phyloP scores from a whole-genome alignment of 176 grass and related monocot species.

The Avena sativa region DNA sequence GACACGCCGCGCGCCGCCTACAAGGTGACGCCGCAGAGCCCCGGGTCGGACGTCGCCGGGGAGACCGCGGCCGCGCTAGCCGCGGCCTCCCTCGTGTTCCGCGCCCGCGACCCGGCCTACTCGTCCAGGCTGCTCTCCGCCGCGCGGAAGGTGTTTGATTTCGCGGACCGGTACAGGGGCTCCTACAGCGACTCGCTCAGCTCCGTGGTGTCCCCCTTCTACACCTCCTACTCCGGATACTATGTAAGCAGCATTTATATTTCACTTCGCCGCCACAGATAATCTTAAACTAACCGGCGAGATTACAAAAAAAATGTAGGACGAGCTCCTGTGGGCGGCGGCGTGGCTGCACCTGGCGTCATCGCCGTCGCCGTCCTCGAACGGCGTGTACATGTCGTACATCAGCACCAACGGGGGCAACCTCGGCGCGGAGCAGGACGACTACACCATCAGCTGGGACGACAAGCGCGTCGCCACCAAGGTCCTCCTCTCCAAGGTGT shows the following conservation, averaged over 20 bases:
- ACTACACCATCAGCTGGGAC: slow-evolving; percentile 87
- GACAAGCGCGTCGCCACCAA: slow-evolving; percentile 76
- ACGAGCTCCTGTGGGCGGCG: slow-evolving; percentile 81
- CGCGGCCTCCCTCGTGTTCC: slow-evolving; percentile 69
- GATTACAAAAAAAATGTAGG: slow-evolving; percentile 18
- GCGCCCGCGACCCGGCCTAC: slow-evolving; percentile 49
- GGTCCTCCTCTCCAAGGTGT: slow-evolving; percentile 74
- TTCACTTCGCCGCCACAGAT: no score
- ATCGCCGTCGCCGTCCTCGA: background rate
- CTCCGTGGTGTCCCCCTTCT: slow-evolving; percentile 69
- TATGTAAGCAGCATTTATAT: slow-evolving; percentile 48
- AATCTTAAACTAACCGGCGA: no score
- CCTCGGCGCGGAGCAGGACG: slow-evolving; percentile 69
- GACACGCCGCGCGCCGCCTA: slow-evolving; percentile 64
- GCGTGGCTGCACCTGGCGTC: slow-evolving; percentile 72
- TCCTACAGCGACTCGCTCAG: slow-evolving; percentile 73
- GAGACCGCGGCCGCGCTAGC: slow-evolving; percentile 77
- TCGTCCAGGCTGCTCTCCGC: slow-evolving; percentile 56
- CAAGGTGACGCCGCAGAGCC: slow-evolving; percentile 60
- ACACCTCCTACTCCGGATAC: slow-evolving; percentile 86
- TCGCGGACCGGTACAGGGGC: slow-evolving; percentile 67
- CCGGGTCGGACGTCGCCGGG: slow-evolving; percentile 78
- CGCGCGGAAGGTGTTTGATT: slow-evolving; percentile 69
- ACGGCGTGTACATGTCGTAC: slow-evolving; percentile 69
- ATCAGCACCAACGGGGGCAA: slow-evolving; percentile 61